These are phyloP conservation scores for Macrocystidia cucumis DNA, from an alignment of 1,284 basidiomycete species.

Conservation along the genomic window DNA sequence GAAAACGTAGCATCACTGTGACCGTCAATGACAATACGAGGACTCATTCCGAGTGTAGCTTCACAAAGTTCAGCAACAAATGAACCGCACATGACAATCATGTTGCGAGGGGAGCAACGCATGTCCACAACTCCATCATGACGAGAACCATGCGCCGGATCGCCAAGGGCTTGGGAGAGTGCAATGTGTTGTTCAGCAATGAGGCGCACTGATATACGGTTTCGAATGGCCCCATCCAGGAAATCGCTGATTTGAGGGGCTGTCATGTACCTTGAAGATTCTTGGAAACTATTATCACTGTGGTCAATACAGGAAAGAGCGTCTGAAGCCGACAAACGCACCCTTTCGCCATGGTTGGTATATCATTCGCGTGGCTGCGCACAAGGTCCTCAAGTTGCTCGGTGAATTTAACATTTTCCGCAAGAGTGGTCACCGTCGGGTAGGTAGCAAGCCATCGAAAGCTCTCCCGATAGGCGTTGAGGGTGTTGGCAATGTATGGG, in stretches of 20 bases:
- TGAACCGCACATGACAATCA: conserved; percentile 72
- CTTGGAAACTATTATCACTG: conserved; percentile 67
- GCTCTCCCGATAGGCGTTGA: conserved; percentile 68
- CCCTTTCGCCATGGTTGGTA: conserved; percentile 88
- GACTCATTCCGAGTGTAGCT: conserved; percentile 74
- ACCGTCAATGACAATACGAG: conserved; percentile 64
- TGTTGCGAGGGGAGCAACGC: conserved; percentile 57
- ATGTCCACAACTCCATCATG: conserved; percentile 66
- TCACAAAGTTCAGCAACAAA: conserved; percentile 83
- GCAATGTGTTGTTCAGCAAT: conserved; percentile 93
- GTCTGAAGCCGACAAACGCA: conserved; percentile 23
- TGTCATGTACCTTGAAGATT: conserved; percentile 80
- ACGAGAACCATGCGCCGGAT: conserved; percentile 22
- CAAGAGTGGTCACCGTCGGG: conserved; percentile 55
- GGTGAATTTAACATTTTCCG: conserved; percentile 68
- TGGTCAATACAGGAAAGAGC: neutral
- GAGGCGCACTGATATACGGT: conserved; percentile 81
- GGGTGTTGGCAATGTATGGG: conserved; percentile 73
- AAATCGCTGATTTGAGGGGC: conserved; percentile 71
- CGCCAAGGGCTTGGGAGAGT: conserved; percentile 56
- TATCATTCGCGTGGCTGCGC: conserved; percentile 77
- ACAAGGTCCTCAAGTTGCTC: conserved; percentile 67
- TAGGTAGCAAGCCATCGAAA: conserved; percentile 71
- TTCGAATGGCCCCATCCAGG: conserved; percentile 80
- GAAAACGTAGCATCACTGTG: conserved; percentile 65